Base-by-base conservation (phyloP, 352 stramenopile genomes). In the Aphanomyces stellatus region DNA sequence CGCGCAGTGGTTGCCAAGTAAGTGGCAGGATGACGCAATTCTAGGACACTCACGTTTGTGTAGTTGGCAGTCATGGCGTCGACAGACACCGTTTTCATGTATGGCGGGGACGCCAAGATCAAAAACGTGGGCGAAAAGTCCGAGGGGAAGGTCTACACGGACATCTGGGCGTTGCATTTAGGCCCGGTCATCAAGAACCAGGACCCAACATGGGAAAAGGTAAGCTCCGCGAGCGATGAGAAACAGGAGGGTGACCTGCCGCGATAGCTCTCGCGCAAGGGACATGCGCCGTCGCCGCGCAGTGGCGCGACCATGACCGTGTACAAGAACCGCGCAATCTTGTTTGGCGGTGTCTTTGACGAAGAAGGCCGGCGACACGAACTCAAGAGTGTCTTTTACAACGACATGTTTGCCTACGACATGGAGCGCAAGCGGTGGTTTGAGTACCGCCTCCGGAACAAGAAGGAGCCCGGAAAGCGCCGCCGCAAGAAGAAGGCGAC, bases 331-430 rank as follows among this genome's bases (percentile, higher is more conserved):
- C 87, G 92, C 28, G 93, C 98, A 69, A 84, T 99, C 55, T 79
- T 98, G n/a, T 99, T 98, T 80, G 96, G 96, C 30, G 96, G 96
- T 37, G 96, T 99, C 4, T 88, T 93, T 55, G 95, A 98, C 72
- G 80, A 94, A 70, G 93, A 98, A 72, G 77, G 89, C 55, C 81
- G 82, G 19, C 82, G 83, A 22, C 84, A 94, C 53, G 66, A 81
- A 33, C 90, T 94, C 60, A 80, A 91, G 70, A 90, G 79, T 31
- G 90, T 96, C 34, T 99, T 99, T 79, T 99, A 97, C 78, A 97
- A 98, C 74, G 95, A 99, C 71, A 72, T 99, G 37, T 98, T 97
- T 76, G 93, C 96, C 22, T 97, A 98, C 70, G 96, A 99, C 75
- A 96, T 98, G 81, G 93, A 98, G 62, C 84, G 92, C 27, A 85